A percentile compares a stretch with the other conserved stretches of the same genome.
Conservation (phyloP, 73 alveolate genomes). For the Symbiodinium natans region DNA sequence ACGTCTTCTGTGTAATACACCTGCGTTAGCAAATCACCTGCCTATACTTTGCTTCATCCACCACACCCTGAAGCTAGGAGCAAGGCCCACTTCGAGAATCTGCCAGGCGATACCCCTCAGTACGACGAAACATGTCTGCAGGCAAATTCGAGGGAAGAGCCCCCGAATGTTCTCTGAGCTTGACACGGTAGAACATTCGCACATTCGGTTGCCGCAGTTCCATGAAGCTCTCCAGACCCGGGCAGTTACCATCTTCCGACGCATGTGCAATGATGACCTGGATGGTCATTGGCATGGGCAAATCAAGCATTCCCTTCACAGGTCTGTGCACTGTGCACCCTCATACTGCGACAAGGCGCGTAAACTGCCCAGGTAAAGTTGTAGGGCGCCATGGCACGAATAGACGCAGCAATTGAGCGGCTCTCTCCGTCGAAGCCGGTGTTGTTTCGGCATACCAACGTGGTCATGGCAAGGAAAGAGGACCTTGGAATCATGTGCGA, state of each 20-base stretch:
- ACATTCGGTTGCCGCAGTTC: conserved; percentile 89
- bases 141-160: not conserved
- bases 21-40: not conserved
- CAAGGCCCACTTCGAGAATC: conserved; percentile 85
- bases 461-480: conserved; percentile 73
- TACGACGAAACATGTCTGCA: too few species aligned
- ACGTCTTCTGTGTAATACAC: conserved; percentile 76
- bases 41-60: not conserved
- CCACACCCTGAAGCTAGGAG: not conserved
- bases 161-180: not conserved
- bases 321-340: not conserved
- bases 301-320: too few species aligned
- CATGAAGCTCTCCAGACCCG: conserved; percentile 85
- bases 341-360: not conserved
- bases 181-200: conserved; percentile 45
- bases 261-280: conserved; percentile 60
- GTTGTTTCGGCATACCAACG: conserved; percentile 75
- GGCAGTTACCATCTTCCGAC: conserved; percentile 85
- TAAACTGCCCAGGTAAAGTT: conserved; percentile 85
- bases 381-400: conserved; percentile 82
- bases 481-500: conserved; percentile 45
- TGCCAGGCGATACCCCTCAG: conserved; percentile 69
- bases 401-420: conserved; percentile 85
- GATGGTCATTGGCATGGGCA: too few species aligned
- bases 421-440: conserved; percentile 90